Evolutionary conservation across 192 early-diverging fungal genomes (phyloP).

Genomic region (Backusella liffmaniae): DNA sequence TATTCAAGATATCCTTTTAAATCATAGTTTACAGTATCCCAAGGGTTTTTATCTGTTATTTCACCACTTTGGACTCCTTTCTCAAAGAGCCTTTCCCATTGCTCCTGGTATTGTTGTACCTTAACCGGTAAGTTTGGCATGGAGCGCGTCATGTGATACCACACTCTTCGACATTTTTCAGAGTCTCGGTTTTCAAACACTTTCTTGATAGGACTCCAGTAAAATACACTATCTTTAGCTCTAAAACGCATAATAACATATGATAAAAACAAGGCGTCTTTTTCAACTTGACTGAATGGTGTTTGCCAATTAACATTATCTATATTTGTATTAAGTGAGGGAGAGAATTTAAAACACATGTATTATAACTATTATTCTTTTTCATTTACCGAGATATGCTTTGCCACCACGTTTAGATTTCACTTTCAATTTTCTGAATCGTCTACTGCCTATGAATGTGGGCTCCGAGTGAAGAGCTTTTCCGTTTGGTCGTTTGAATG

Average conservation of each 20-base stretch:
- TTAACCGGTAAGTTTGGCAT: background rate
- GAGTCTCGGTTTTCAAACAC: background rate
- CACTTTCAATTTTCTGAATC: slow-evolving; percentile 6
- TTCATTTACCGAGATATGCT: background rate
- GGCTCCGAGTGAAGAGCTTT: background rate
- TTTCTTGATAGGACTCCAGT: background rate
- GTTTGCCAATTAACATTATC: background rate
- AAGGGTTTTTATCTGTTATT: background rate
- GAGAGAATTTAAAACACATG: no score
- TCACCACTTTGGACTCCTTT: background rate
- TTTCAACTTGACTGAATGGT: slow-evolving; percentile 6
- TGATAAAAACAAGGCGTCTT: background rate
- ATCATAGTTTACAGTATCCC: slow-evolving; percentile 4
- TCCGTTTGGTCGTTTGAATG: background rate
- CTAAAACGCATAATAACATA: slow-evolving; percentile 1
- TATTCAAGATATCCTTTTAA: background rate
- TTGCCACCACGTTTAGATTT: background rate
- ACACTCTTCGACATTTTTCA: slow-evolving; percentile 2
- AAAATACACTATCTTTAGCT: background rate
- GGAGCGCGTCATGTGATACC: background rate
- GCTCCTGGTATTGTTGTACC: background rate
- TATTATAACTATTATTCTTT: background rate
- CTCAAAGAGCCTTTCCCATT: background rate
- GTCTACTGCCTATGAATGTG: slow-evolving; percentile 7
- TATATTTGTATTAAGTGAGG: background rate